Percentiles rank a stretch among this genome's conserved stretches.
Conservation (phyloP, 2,329 filamentous ascomycete genomes). For the Talaromyces funiculosus region DNA sequence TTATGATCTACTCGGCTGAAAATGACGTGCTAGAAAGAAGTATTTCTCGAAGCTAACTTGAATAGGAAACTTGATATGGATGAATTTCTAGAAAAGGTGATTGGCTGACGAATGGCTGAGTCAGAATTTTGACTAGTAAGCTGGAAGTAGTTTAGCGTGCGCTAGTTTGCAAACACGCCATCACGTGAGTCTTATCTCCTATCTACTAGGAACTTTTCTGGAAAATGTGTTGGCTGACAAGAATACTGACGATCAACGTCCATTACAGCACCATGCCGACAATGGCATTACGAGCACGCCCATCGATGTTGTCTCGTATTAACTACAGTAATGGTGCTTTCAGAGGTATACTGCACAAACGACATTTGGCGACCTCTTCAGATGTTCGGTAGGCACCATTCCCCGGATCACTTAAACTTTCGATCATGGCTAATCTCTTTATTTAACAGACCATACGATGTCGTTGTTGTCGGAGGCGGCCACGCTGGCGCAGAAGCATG, state of each 20-base stretch:
- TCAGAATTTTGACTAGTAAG: background rate
- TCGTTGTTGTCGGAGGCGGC: conserved; percentile 90
- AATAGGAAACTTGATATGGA: background rate
- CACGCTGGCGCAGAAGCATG: conserved; percentile 94
- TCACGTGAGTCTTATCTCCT: conserved; percentile 8
- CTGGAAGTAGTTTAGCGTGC: background rate
- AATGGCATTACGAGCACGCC: conserved; percentile 34
- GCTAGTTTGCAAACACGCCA: background rate
- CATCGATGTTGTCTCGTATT: conserved; percentile 25
- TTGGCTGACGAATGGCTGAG: background rate
- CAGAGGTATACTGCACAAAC: conserved; percentile 18
- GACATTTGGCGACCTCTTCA: conserved; percentile 37
- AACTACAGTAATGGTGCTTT: conserved; percentile 18
- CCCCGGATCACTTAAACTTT: background rate
- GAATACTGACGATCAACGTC: background rate
- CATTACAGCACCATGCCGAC: conserved; percentile 7
- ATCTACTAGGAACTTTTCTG: background rate
- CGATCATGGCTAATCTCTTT: background rate
- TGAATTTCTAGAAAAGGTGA: background rate
- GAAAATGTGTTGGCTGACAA: background rate
- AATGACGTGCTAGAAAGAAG: conserved; percentile 5
- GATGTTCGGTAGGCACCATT: conserved; percentile 28
- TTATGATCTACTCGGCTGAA: background rate
- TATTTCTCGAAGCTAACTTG: background rate
- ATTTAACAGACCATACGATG: conserved; percentile 65